Evolutionary conservation across 2,329 filamentous ascomycete genomes (phyloP).

Genomic region (Ophiostoma pallidulum): DNA sequence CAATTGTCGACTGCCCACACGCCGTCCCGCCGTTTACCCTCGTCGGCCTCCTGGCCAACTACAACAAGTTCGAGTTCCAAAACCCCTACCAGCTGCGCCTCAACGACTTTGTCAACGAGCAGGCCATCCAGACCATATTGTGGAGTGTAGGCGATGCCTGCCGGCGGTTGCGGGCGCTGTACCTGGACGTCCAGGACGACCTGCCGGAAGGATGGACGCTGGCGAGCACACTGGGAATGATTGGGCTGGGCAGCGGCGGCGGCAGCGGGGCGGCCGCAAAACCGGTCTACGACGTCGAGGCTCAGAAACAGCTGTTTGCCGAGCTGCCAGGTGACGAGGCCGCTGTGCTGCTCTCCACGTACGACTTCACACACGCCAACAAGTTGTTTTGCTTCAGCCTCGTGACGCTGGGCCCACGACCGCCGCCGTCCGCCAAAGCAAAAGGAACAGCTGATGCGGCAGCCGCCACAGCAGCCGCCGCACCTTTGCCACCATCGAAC

Average conservation of each 20-base stretch:
- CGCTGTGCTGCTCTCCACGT: slow-evolving; percentile 72
- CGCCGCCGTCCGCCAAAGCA: slow-evolving; percentile 17
- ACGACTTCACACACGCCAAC: slow-evolving; percentile 90
- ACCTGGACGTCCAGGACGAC: slow-evolving; percentile 82
- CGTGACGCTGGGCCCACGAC: slow-evolving; percentile 42
- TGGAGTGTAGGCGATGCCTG: slow-evolving; percentile 66
- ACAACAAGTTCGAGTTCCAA: slow-evolving; percentile 98
- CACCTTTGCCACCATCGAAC: slow-evolving; percentile 23
- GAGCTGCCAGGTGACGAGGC: slow-evolving; percentile 72
- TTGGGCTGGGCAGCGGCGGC: slow-evolving; percentile 59
- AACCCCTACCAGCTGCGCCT: slow-evolving; percentile 90
- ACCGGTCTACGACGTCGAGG: slow-evolving; percentile 61
- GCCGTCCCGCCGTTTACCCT: slow-evolving; percentile 56
- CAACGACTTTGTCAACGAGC: slow-evolving; percentile 91
- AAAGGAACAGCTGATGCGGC: not conserved
- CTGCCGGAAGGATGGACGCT: slow-evolving; percentile 83
- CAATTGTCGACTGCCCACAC: slow-evolving; percentile 63
- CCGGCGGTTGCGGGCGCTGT: slow-evolving; percentile 57
- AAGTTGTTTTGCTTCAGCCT: slow-evolving; percentile 89
- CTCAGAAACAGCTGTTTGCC: slow-evolving; percentile 71
- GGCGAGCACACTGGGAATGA: slow-evolving; percentile 68
- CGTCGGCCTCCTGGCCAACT: slow-evolving; percentile 82
- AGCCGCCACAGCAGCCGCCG: not conserved
- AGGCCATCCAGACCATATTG: slow-evolving; percentile 74
- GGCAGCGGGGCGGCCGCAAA: slow-evolving; percentile 49